Percentiles rank a stretch among this genome's conserved stretches.
Evolutionary conservation across 805 yeast genomes (phyloP).

Genomic region (Candida quercuum): DNA sequence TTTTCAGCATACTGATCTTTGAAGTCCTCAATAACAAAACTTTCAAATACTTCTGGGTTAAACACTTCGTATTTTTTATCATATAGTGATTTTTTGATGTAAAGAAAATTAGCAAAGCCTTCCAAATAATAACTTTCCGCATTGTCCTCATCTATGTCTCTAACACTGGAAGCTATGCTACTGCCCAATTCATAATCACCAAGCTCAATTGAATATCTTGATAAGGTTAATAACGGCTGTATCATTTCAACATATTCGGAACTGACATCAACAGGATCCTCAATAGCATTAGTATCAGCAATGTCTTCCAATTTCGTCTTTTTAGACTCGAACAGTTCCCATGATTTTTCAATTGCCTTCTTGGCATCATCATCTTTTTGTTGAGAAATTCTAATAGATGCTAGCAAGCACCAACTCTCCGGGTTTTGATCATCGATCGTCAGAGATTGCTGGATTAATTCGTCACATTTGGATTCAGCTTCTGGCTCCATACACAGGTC

Average conservation of each 20-base stretch:
- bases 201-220: conserved; percentile 74
- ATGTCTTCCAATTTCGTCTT: conserved; percentile 43
- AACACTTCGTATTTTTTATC: conserved; percentile 9
- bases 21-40: conserved; percentile 8
- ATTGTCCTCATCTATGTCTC: conserved; percentile 80
- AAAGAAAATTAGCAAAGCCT: conserved; percentile 64
- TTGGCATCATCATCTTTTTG: conserved; percentile 69
- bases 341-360: conserved; percentile 59
- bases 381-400: conserved; percentile 88
- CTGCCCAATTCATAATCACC: conserved; percentile 63
- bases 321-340: conserved; percentile 59
- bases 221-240: conserved; percentile 67
- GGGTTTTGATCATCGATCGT: conserved; percentile 51
- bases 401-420: conserved; percentile 76
- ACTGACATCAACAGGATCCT: conserved; percentile 32
- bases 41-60: conserved; percentile 21
- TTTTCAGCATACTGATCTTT: conserved; percentile 13
- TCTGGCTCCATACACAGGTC: conserved; percentile 91
- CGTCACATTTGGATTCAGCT: conserved; percentile 80
- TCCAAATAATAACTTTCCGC: conserved; percentile 80
- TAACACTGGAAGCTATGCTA: conserved; percentile 57
- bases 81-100: conserved; percentile 31
- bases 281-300: conserved; percentile 23
- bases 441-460: conserved; percentile 59
- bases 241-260: conserved; percentile 59